phyloP scores from a whole-genome alignment of 768 basidiomycete genomes.

The Macrolepiota dolichaula region DNA sequence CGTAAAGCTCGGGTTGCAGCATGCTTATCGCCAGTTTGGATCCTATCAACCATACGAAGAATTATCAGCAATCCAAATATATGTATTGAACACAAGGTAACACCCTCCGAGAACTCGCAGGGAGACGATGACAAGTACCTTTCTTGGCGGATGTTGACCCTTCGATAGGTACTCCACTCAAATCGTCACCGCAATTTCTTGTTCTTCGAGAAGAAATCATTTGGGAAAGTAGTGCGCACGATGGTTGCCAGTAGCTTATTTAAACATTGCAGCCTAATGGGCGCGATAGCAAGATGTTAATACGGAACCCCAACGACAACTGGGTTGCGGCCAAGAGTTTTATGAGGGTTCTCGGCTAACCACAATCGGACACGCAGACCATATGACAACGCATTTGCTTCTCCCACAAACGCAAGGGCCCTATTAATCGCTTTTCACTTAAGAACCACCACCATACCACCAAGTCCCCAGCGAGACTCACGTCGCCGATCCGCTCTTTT shows the following conservation, averaged over 20 bases:
- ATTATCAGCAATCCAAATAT: no score
- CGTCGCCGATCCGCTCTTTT: conserved; percentile 2
- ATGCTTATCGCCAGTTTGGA: no score
- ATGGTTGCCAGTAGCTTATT: neutral
- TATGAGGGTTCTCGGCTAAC: neutral
- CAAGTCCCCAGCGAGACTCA: conserved; percentile 3
- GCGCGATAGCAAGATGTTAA: neutral
- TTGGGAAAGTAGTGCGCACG: neutral
- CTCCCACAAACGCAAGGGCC: neutral
- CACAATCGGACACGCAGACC: neutral
- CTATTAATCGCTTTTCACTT: neutral
- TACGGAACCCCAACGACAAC: neutral
- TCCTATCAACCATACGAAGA: no score
- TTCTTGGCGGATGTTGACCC: neutral
- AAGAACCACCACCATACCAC: neutral
- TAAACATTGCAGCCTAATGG: neutral
- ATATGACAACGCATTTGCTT: neutral
- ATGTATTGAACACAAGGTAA: neutral
- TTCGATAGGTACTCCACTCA: neutral
- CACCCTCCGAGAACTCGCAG: neutral
- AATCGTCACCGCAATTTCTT: neutral
- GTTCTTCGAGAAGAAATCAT: neutral
- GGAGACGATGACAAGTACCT: neutral
- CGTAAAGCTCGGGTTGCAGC: no score
- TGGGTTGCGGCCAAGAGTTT: neutral